Evolutionary conservation across 768 basidiomycete genomes (phyloP), one percentile per base, ranked within the genome.

Genomic region (Phanerochaete carnosa): DNA sequence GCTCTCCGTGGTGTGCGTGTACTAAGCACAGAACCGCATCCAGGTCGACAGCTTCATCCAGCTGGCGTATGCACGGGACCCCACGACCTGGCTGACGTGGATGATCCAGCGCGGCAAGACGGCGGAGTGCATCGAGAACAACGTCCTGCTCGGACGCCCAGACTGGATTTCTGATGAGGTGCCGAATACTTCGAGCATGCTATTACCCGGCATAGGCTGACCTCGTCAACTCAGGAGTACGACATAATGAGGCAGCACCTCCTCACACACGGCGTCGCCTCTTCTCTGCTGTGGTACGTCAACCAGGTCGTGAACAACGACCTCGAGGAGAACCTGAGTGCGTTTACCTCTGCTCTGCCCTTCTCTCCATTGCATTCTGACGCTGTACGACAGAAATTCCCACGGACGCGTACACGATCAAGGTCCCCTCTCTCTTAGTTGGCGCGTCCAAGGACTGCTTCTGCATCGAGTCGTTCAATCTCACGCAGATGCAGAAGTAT

Each of bases 11-110:
- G 94, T 95, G 35, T 86, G 95, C 57, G 93, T 92, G 57, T 82
- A 95, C 45, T 80, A 95, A 39, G 78, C 98, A 57, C 95, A 85
- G 33, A 93, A 94, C 62, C 79, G 94, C 64, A 94, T 93, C 61
- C 93, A 98, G 76, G 95, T 95, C 22, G 97, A 96, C 64, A 89
- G 97, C 84, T 83, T 93, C n/a, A 76, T 98, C 5, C 39, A 43
- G 39, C 28, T 79, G 30, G 0, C 70, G 35, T 77, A 74, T 61
- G 61, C 78, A 2, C 53, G 68, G 13, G 70, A 79, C 49, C 71
- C 76, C 0, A 64, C 65, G 28, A 26, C 64, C 22, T 78, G 75
- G 75, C 72, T 72, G 66, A 74, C 69, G 28, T 43, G 39, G 39
- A 4, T 19, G 8, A 19, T 43, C 70, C 74, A 97, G 73, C 96